Evolutionary conservation across 306 rosid species (phyloP), one percentile per base, ranked within the genome.

Genomic region (Rosa lucieae): DNA sequence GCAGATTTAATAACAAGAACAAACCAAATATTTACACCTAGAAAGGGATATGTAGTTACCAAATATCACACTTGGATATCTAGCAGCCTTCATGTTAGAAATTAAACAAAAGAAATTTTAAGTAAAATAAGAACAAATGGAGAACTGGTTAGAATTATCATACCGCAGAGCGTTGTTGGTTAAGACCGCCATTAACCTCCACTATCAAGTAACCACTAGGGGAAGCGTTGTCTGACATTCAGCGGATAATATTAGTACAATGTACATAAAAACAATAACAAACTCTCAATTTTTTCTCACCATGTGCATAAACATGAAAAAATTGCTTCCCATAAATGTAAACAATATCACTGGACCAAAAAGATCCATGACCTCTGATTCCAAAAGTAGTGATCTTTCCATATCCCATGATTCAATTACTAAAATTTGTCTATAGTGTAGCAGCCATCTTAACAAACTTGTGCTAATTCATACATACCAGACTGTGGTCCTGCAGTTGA

Each of bases 151-250:
- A 39, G 48, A 12, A 77, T 71, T 53, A 62, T 65, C 88, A 51
- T 86, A 95, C 99, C 53, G 98, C 97, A 61, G 98, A 93, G 67
- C 97, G 92, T 74, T 95, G 99, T 85, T 95, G 99, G 87, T 95
- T 95, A 78, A 95, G 99, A 74, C 98, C 99, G 20, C 98, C 99
- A 86, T 93, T 95, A 61, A 91, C 99, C 91, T 93, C 98, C 70
- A 95, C 95, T 76, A 95, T 81, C 77, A 95, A 84, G 92, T 91
- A 93, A 55, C 92, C 95, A 78, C 76, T 89, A 52, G 83, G 78
- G 29, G 85, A 90, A 77, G 84, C 72, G 43, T 90, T 79, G 51
- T 73, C 99, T 95, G 96, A 82, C 82, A 88, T 84, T 78, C 72
- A 77, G 72, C 8, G 63, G 7, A 35, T 75, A 79, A 47, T 53